Percentiles rank a stretch among this genome's conserved stretches.
Evolutionary conservation across 192 early-diverging fungal species (phyloP).

Genomic region (Cladochytrium replicatum): DNA sequence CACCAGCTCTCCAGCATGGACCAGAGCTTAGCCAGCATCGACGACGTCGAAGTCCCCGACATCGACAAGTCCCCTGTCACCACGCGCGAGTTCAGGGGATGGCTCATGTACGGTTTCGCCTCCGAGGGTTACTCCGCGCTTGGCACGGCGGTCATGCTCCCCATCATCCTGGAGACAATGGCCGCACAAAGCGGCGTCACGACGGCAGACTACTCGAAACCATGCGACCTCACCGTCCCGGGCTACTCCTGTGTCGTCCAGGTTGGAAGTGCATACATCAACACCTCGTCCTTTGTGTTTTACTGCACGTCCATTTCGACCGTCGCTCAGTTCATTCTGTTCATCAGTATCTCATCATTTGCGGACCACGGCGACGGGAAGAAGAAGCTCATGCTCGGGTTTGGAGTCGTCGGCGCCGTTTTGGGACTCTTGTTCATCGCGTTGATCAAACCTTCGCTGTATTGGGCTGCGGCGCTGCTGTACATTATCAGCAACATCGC

Average conservation of each 20-base stretch:
- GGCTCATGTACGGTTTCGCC: too few relatives aligned
- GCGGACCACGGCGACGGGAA: conserved; percentile 27
- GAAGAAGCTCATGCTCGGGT: conserved; percentile 16
- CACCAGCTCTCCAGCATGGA: too few relatives aligned
- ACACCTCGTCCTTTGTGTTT: conserved; percentile 20
- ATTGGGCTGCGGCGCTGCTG: neutral
- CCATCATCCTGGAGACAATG: conserved; percentile 17
- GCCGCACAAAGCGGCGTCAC: conserved; percentile 4
- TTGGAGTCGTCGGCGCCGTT: conserved; percentile 7
- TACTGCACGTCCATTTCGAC: conserved; percentile 19
- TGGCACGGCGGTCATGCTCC: conserved; percentile 14
- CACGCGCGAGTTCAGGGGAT: too few relatives aligned
- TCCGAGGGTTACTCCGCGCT: too few relatives aligned
- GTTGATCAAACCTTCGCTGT: neutral
- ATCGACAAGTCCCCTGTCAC: too few relatives aligned
- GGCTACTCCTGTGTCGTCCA: conserved; percentile 15
- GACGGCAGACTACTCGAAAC: neutral
- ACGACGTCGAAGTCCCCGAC: too few relatives aligned
- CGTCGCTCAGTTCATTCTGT: conserved; percentile 17
- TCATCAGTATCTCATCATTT: conserved; percentile 22
- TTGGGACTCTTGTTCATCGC: conserved; percentile 1
- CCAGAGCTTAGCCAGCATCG: too few relatives aligned
- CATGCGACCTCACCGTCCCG: too few relatives aligned
- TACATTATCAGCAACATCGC: conserved; percentile 4
- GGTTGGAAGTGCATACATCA: conserved; percentile 8